Evolutionary conservation across 768 basidiomycete genomes (phyloP).

Genomic region (Infundibulicybe gibba): DNA sequence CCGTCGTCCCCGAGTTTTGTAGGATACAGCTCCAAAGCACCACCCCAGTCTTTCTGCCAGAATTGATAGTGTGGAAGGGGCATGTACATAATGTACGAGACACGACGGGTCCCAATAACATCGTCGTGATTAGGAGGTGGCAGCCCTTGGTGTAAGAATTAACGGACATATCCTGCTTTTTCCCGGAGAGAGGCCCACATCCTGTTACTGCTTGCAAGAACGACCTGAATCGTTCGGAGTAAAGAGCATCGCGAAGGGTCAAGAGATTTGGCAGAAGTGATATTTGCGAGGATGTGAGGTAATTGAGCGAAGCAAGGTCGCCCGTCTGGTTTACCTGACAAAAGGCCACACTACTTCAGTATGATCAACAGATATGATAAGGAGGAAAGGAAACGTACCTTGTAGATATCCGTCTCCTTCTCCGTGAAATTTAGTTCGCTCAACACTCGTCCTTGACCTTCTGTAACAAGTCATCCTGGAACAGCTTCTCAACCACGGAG

Average conservation of each 20-base stretch:
- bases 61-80: conserved; percentile 68
- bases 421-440: conserved; percentile 78
- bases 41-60: conserved; percentile 91
- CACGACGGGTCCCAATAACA: conserved; percentile 89
- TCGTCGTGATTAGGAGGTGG: conserved; percentile 99
- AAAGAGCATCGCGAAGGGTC: conserved; percentile 85
- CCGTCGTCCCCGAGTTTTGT: conserved; percentile 56
- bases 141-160: conserved; percentile 89
- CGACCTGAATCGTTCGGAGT: conserved; percentile 75
- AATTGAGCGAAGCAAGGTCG: conserved; percentile 90
- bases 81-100: conserved; percentile 97
- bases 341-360: conserved; percentile 1
- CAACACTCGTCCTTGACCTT: conserved; percentile 84
- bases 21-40: conserved; percentile 92
- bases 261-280: conserved; percentile 78
- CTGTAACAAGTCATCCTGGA: conserved; percentile 78
- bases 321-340: conserved; percentile 92
- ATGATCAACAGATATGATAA: conserved; percentile 3
- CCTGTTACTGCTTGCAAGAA: conserved; percentile 87
- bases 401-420: conserved; percentile 99
- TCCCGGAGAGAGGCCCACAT: conserved; percentile 87
- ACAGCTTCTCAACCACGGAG: conserved; percentile 74
- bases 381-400: conserved; percentile 42
- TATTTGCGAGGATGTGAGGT: conserved; percentile 74
- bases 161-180: conserved; percentile 93